phyloP scores from a whole-genome alignment of 495 filamentous ascomycete species.

The Hyaloscypha bicolor region DNA sequence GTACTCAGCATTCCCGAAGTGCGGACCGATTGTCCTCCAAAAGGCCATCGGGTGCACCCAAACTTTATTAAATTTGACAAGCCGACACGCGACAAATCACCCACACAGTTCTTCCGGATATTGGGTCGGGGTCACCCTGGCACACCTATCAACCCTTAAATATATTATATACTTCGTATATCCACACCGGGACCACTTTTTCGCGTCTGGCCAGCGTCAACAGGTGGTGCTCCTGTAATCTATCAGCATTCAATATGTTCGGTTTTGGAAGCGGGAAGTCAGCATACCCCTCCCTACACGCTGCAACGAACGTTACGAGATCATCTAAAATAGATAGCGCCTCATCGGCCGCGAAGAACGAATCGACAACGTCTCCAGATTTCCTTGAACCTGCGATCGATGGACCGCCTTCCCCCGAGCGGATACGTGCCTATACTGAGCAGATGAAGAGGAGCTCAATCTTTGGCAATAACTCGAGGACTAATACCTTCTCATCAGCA shows the following conservation, averaged over 20 bases:
- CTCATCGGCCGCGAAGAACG: conserved; percentile 9
- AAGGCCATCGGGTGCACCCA: background rate
- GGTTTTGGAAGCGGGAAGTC: conserved; percentile 19
- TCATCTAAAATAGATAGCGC: conserved; percentile 16
- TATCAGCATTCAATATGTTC: conserved; percentile 27
- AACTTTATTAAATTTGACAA: conserved; percentile 18
- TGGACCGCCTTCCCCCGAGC: conserved; percentile 55
- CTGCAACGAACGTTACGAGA: conserved; percentile 1
- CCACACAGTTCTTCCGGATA: conserved; percentile 26
- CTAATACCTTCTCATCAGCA: conserved; percentile 42
- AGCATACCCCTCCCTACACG: conserved; percentile 5
- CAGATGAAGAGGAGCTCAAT: conserved; percentile 50
- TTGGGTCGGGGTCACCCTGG: conserved; percentile 23
- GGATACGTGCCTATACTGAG: conserved; percentile 52
- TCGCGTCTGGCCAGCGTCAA: conserved; percentile 6
- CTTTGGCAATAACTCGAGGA: conserved; percentile 38
- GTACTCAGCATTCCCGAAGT: conserved; percentile 4
- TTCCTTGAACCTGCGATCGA: conserved; percentile 51
- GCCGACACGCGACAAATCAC: conserved; percentile 28
- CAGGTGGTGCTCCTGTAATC: conserved; percentile 20
- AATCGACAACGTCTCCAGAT: conserved; percentile 11
- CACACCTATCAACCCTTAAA: conserved; percentile 18
- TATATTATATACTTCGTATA: conserved; percentile 31
- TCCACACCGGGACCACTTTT: conserved; percentile 19
- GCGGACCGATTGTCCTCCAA: background rate